These are phyloP conservation scores for Ilex asprella DNA, from an alignment of 257 asterid genomes.

Conservation along the genomic window DNA sequence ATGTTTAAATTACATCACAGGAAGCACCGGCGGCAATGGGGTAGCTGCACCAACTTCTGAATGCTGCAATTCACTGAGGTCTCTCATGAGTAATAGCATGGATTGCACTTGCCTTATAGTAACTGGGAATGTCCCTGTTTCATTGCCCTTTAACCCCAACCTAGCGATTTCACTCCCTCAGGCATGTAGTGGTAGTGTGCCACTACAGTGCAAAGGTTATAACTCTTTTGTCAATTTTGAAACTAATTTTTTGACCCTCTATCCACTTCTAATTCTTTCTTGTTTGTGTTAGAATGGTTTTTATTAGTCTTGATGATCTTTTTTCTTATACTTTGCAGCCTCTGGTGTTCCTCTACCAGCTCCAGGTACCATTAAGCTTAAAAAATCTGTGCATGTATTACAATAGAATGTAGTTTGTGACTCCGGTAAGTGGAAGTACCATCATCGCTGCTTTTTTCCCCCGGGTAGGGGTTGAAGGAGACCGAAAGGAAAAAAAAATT, in stretches of 20 bases:
- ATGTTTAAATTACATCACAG: constrained; percentile 55
- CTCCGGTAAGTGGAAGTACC: too few species aligned
- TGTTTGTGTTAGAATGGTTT: too few species aligned
- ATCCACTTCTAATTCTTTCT: too few species aligned
- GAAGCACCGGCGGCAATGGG: constrained; percentile 40
- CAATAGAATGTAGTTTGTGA: too few species aligned
- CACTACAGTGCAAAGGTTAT: constrained; percentile 57
- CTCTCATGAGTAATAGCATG: constrained; percentile 37
- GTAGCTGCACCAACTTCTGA: constrained; percentile 33
- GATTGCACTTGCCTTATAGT: constrained; percentile 62
- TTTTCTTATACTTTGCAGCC: constrained; percentile 39
- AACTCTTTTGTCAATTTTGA: neutral
- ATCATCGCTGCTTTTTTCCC: too few species aligned
- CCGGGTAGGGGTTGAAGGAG: too few species aligned
- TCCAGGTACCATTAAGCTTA: constrained; percentile 46
- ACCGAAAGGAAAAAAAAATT: too few species aligned
- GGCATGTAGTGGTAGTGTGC: constrained; percentile 46
- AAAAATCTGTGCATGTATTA: too few species aligned
- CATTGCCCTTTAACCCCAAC: constrained; percentile 45
- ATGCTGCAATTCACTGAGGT: constrained; percentile 57
- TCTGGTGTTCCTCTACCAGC: constrained; percentile 67
- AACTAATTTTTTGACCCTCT: too few species aligned
- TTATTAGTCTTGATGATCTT: neutral
- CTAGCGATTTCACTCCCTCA: constrained; percentile 50
- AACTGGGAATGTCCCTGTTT: constrained; percentile 71